These are phyloP conservation scores for Termitomyces titanicus DNA, from an alignment of 768 basidiomycete genomes.

Conservation along the genomic window DNA sequence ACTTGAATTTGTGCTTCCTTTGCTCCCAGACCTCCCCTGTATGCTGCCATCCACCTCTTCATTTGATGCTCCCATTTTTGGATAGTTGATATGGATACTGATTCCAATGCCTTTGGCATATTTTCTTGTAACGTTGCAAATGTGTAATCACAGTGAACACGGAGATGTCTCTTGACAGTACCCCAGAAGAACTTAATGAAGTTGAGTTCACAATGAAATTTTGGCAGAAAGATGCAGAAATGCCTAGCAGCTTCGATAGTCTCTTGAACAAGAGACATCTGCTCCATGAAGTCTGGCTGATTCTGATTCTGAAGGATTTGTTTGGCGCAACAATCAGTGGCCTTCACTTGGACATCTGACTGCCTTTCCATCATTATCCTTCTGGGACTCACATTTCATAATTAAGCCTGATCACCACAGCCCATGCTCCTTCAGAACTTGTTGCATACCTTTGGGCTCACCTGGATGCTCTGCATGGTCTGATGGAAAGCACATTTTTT, in stretches of 20 bases:
- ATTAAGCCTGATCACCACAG: not conserved
- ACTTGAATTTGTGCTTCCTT: too few species aligned
- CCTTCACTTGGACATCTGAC: not conserved
- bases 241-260: too few species aligned
- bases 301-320: not conserved
- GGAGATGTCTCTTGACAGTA: not conserved
- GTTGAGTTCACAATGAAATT: too few species aligned
- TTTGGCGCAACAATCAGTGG: not conserved
- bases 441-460: not conserved
- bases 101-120: not conserved
- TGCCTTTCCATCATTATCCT: not conserved
- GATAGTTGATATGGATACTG: not conserved
- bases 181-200: too few species aligned
- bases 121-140: not conserved
- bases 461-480: not conserved
- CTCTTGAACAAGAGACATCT: too few species aligned
- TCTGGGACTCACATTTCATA: not conserved
- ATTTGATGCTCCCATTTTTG: slow-evolving; percentile 1
- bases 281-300: too few species aligned
- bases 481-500: not conserved
- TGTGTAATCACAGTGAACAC: not conserved
- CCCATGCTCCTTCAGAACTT: not conserved
- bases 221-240: too few species aligned
- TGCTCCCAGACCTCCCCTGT: too few species aligned
- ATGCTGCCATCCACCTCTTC: not conserved